Conservation (phyloP, 768 basidiomycete species). For the Mycena rebaudengoi region DNA sequence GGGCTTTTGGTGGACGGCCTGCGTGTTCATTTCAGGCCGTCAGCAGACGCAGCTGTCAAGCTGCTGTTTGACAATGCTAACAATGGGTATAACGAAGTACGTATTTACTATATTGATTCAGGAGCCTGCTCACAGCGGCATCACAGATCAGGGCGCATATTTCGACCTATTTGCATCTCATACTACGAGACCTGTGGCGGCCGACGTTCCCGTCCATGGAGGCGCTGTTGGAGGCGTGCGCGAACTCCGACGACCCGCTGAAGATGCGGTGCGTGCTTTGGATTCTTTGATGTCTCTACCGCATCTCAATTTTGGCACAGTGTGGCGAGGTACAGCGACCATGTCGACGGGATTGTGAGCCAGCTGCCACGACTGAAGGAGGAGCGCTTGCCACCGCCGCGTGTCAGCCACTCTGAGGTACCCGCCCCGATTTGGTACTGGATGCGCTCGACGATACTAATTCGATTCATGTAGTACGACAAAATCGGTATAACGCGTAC, state of each 20-base stretch:
- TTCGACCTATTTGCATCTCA: conserved; percentile 67
- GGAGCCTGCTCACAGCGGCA: not conserved
- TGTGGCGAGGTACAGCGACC: conserved; percentile 61
- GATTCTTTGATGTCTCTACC: not conserved
- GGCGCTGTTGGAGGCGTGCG: conserved; percentile 66
- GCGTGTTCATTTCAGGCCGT: conserved; percentile 70
- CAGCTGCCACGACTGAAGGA: conserved; percentile 75
- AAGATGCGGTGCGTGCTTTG: conserved; percentile 56
- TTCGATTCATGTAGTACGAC: conserved; percentile 67
- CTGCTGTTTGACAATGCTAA: conserved; percentile 79
- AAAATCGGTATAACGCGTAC: conserved; percentile 87
- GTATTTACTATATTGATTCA: not conserved
- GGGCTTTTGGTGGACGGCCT: conserved; percentile 72
- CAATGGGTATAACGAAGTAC: conserved; percentile 87
- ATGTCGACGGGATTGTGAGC: conserved; percentile 62
- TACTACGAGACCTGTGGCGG: conserved; percentile 70
- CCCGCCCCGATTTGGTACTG: conserved; percentile 19
- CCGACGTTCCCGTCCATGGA: conserved; percentile 68
- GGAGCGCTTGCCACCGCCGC: conserved; percentile 84
- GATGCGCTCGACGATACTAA: not conserved
- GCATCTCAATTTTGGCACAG: conserved; percentile 42
- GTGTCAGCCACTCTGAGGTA: conserved; percentile 84
- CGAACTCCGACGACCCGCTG: conserved; percentile 62
- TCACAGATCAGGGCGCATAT: conserved; percentile 73
- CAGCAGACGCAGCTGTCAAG: conserved; percentile 73